A percentile compares a stretch with the other conserved stretches of the same genome.
Evolutionary conservation across 2,329 filamentous ascomycete species (phyloP).

Genomic region (Tolypocladium guangdongense): DNA sequence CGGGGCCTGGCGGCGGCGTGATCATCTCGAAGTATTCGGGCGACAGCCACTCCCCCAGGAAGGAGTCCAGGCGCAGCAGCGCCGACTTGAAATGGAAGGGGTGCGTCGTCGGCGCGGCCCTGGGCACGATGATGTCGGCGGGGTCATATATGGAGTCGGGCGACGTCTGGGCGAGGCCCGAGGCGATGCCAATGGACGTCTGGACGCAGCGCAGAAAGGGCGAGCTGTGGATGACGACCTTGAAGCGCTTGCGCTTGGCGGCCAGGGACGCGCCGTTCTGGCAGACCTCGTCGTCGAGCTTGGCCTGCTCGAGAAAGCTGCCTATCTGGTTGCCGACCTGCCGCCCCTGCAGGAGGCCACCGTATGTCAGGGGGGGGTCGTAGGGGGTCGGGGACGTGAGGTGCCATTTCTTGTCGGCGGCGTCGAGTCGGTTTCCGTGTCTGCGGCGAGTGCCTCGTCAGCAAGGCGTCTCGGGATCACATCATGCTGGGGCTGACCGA

Average conservation of each 20-base stretch:
- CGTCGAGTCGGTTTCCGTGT: slow-evolving; percentile 89
- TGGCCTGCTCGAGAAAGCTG: slow-evolving; percentile 50
- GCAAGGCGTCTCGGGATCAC: background rate
- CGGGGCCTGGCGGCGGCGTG: slow-evolving; percentile 74
- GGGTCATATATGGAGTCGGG: slow-evolving; percentile 20
- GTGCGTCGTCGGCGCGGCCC: slow-evolving; percentile 13
- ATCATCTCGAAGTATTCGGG: slow-evolving; percentile 91
- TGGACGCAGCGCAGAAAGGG: slow-evolving; percentile 89
- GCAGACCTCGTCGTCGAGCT: slow-evolving; percentile 29
- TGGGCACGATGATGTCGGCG: slow-evolving; percentile 23
- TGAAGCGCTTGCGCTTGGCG: slow-evolving; percentile 49
- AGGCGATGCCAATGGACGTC: slow-evolving; percentile 77
- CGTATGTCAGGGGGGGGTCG: slow-evolving; percentile 89
- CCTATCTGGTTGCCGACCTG: slow-evolving; percentile 74
- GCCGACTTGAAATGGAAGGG: slow-evolving; percentile 37
- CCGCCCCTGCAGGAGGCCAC: slow-evolving; percentile 81
- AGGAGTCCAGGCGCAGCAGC: slow-evolving; percentile 75
- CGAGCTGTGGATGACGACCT: slow-evolving; percentile 82
- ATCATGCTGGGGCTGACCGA: slow-evolving; percentile 6
- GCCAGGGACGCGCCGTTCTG: slow-evolving; percentile 8
- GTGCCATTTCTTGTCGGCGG: slow-evolving; percentile 92
- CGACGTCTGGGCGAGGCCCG: slow-evolving; percentile 59
- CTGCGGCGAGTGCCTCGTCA: slow-evolving; percentile 27
- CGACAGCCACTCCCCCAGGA: slow-evolving; percentile 89
- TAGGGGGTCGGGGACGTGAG: slow-evolving; percentile 87